Base-by-base conservation (phyloP, 768 basidiomycete genomes). In the Terana coerulea region DNA sequence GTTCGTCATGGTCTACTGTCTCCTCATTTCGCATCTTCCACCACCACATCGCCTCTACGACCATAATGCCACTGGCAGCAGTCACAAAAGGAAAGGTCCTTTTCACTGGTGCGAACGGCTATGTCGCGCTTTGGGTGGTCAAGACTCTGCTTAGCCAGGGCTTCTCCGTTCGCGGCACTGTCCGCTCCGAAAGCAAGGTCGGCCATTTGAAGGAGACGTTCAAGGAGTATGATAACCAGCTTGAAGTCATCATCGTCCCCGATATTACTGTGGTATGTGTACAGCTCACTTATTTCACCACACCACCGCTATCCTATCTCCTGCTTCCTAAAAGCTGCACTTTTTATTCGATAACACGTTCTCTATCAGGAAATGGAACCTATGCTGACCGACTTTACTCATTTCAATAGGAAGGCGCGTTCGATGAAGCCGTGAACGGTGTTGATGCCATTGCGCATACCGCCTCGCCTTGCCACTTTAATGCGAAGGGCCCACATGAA, bases 161-260 rank as follows among this genome's bases (percentile, higher is more conserved):
- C 0, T 88, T 80, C 60, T 54, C 69, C 4, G 81, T 86, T 22
- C 77, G 84, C 6, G 86, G 83, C 0, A 83, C 86, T 0, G 86
- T 86, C 5, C 78, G 90, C 12, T 78, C 79, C 1, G 60, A 62
- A 9, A 69, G 68, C n/a, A 91, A 90, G 63, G 81, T 78, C 1
- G 64, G 74, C 1, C 77, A 79, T 58, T 67, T 91, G 51, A 66
- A 69, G 48, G 69, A 83, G 21, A 53, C 74, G 44, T 86, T 88
- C 65, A 69, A 73, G 12, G 61, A 68, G 0, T 76, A 76, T 51
- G 82, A 78, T 0, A 77, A 79, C 54, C 77, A 72, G 41, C 79
- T 90, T 56, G 82, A 86, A 55, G 64, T 83, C 36, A 78, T 78
- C 15, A 67, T 89, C 19, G 87, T 92, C 0, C 74, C 79, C 40